Percentiles rank a stretch among this genome's conserved stretches.
phyloP scores from a whole-genome alignment of 78 protist species.

The Dictyostelium intermedium region DNA sequence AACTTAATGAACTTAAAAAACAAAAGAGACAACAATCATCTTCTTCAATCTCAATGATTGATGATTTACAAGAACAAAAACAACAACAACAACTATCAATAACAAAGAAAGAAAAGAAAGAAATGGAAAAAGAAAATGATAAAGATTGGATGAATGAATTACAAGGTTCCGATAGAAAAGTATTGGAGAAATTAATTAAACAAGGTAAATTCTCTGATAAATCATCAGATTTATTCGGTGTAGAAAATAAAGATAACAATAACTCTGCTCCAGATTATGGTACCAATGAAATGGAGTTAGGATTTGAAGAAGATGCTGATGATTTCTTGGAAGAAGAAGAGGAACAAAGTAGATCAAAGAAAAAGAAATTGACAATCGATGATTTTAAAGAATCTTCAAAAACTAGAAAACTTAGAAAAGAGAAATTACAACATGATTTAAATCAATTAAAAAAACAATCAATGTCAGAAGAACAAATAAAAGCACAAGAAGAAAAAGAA shows the following conservation, averaged over 20 bases:
- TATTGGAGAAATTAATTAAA: conserved; percentile 28
- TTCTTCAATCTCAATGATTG: not conserved
- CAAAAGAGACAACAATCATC: not conserved
- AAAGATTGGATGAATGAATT: conserved; percentile 59
- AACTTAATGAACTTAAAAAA: not conserved
- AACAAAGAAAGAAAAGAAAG: not conserved
- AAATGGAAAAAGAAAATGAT: not conserved
- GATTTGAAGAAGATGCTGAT: not conserved
- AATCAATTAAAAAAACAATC: not conserved
- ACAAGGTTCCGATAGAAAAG: conserved; percentile 20
- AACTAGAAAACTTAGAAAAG: conserved; percentile 16
- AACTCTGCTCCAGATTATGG: not conserved
- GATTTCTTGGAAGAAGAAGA: not conserved
- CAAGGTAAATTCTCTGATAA: conserved; percentile 55
- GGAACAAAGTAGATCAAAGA: not conserved
- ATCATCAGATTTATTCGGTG: not conserved
- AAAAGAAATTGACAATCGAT: not conserved
- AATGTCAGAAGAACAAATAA: not conserved
- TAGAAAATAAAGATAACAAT: not conserved
- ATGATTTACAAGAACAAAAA: not conserved
- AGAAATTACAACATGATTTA: not conserved
- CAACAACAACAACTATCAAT: not conserved
- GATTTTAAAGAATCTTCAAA: not conserved
- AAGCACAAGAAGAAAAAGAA: not conserved
- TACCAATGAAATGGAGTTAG: not conserved